A percentile compares a stretch with the other conserved stretches of the same genome.
Evolutionary conservation across 164 flowering plant species (phyloP).

Genomic region (Cinnamomum chago): DNA sequence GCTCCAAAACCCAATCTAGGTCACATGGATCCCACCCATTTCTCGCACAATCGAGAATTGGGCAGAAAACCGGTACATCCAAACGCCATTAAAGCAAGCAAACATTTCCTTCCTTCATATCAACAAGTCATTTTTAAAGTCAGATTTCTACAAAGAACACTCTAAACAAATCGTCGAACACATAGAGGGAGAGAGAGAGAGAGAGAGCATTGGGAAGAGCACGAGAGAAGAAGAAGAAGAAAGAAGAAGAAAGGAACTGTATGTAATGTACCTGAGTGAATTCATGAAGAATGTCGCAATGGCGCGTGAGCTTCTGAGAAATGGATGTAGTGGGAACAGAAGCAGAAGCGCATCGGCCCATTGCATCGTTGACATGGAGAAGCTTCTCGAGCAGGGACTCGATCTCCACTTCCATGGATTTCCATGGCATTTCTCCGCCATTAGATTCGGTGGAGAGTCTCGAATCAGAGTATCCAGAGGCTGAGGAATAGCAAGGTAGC

Average conservation of each 20-base stretch:
- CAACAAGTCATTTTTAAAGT: no score
- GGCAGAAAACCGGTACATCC: no score
- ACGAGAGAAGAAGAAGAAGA: no score
- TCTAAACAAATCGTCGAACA: background rate
- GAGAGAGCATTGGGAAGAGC: no score
- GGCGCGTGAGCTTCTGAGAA: conserved; percentile 10
- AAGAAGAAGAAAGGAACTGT: no score
- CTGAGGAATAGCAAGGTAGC: background rate
- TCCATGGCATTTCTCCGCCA: conserved; percentile 8
- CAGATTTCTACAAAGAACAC: no score
- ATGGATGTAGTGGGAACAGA: conserved; percentile 7
- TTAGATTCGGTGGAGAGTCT: background rate
- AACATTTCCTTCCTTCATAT: no score
- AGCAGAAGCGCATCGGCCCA: conserved; percentile 12
- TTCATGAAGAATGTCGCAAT: conserved; percentile 13
- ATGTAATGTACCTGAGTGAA: conserved; percentile 9
- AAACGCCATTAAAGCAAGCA: no score
- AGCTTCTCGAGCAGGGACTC: conserved; percentile 13
- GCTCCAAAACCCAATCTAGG: no score
- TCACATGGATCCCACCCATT: no score
- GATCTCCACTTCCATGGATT: conserved; percentile 16
- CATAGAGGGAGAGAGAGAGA: no score
- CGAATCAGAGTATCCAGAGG: conserved; percentile 6
- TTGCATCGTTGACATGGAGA: conserved; percentile 12
- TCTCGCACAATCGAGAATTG: no score